These are phyloP conservation scores for Aureobasidium sp. DNA, from an alignment of 2,329 filamentous ascomycete species.

Conservation along the genomic window DNA sequence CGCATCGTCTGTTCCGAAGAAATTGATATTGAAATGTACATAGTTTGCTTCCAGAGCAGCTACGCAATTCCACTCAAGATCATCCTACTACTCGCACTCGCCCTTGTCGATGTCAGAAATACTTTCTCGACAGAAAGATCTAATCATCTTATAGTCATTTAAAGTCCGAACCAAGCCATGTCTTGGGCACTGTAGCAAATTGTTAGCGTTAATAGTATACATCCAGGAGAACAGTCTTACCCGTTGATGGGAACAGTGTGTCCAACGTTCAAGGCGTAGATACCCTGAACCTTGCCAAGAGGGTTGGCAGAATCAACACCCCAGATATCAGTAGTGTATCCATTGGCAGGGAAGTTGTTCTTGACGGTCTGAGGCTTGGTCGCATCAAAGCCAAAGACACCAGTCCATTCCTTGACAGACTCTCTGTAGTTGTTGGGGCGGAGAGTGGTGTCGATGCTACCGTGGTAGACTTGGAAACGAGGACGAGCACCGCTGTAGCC, in stretches of 20 bases:
- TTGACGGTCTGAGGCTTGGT: slow-evolving; percentile 27
- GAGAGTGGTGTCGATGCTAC: slow-evolving; percentile 42
- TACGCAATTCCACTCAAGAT: not conserved
- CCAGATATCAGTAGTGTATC: slow-evolving; percentile 30
- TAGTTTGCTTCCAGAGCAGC: not conserved
- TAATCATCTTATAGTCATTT: not conserved
- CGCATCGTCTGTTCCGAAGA: not conserved
- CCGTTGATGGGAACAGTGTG: slow-evolving; percentile 31
- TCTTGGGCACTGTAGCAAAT: not conserved
- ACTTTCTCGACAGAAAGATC: not conserved
- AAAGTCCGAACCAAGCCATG: slow-evolving; percentile 9
- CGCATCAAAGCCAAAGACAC: slow-evolving; percentile 37
- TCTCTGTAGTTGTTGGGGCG: slow-evolving; percentile 51
- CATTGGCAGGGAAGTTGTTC: slow-evolving; percentile 26
- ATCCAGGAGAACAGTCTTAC: not conserved
- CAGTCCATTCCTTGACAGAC: slow-evolving; percentile 51
- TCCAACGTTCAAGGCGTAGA: slow-evolving; percentile 30
- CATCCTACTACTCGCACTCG: not conserved
- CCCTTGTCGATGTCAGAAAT: not conserved
- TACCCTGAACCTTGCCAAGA: slow-evolving; percentile 26
- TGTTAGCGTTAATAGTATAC: not conserved
- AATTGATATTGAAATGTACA: not conserved
- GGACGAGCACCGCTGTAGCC: slow-evolving; percentile 46
- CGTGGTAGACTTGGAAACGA: slow-evolving; percentile 54
- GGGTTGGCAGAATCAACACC: slow-evolving; percentile 16